phyloP scores from a whole-genome alignment of 768 basidiomycete species.

The Calocybe gangraenosa region DNA sequence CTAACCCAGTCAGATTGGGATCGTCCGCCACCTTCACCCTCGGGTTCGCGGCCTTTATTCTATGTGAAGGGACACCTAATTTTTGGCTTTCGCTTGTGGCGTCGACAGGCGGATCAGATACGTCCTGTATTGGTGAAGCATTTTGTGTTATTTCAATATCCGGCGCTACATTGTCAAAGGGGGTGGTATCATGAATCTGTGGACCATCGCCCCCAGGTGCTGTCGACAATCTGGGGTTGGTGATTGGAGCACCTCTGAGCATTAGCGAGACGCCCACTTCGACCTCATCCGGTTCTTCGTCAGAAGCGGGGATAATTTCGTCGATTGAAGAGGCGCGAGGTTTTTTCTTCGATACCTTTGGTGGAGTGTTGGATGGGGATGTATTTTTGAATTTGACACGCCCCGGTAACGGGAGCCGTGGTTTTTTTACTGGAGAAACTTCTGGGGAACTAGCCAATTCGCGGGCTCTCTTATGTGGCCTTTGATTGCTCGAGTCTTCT shows the following conservation, averaged over 20 bases:
- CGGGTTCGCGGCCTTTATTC: constrained; percentile 47
- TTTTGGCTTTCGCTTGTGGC: neutral
- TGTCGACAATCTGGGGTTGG: neutral
- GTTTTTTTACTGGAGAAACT: neutral
- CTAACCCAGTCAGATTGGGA: constrained; percentile 23
- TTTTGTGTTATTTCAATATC: neutral
- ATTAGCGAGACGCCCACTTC: neutral
- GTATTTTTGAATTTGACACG: constrained; percentile 7
- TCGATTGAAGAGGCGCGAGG: constrained; percentile 21
- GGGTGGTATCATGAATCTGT: too few species aligned
- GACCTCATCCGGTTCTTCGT: constrained; percentile 31
- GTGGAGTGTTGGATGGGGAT: constrained; percentile 1
- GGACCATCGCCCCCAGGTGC: neutral
- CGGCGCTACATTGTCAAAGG: neutral
- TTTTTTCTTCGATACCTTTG: constrained; percentile 7
- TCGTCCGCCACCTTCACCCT: constrained; percentile 51
- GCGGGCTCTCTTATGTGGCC: constrained; percentile 17
- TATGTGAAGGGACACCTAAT: constrained; percentile 34
- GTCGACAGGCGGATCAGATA: neutral
- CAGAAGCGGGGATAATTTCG: constrained; percentile 28
- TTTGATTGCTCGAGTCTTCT: constrained; percentile 6
- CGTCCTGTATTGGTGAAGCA: neutral
- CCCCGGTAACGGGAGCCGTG: constrained; percentile 5
- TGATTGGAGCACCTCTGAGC: neutral
- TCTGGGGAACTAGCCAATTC: neutral